phyloP scores from a whole-genome alignment of 139 green algal genomes.

The Trebouxia sp. region DNA sequence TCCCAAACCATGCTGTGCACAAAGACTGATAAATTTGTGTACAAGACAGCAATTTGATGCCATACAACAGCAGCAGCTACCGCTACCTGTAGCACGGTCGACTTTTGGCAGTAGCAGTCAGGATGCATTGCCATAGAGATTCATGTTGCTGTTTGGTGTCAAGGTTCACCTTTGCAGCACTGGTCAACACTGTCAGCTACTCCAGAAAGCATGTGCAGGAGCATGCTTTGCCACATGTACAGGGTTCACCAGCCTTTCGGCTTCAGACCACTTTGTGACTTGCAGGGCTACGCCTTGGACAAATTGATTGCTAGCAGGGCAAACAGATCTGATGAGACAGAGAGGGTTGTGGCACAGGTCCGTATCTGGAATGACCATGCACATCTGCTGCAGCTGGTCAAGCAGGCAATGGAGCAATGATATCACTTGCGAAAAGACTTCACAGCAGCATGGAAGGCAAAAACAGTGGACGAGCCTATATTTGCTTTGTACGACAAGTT shows the following conservation, averaged over 20 bases:
- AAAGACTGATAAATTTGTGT: not conserved
- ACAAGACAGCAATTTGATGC: too few relatives aligned
- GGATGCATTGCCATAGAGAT: not conserved
- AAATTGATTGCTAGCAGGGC: slow-evolving; percentile 30
- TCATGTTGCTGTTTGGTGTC: not conserved
- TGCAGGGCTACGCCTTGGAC: slow-evolving; percentile 32
- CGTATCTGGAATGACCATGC: slow-evolving; percentile 31
- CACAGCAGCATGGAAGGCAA: not conserved
- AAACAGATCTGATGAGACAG: not conserved
- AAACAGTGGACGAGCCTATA: too few relatives aligned
- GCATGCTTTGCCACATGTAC: not conserved
- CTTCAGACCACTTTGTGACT: not conserved
- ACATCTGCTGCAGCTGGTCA: slow-evolving; percentile 30
- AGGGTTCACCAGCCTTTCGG: too few relatives aligned
- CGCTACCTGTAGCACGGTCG: not conserved
- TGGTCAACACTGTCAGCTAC: not conserved
- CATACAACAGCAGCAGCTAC: too few relatives aligned
- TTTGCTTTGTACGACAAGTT: too few relatives aligned
- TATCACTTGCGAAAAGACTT: not conserved
- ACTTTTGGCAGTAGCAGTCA: too few relatives aligned
- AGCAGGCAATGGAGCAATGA: not conserved
- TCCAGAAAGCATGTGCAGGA: not conserved
- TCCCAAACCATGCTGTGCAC: not conserved
- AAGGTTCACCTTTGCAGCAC: not conserved
- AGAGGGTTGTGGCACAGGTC: slow-evolving; percentile 29